Evolutionary conservation across 2,329 filamentous ascomycete species (phyloP).

Genomic region (Ascochyta pisi): DNA sequence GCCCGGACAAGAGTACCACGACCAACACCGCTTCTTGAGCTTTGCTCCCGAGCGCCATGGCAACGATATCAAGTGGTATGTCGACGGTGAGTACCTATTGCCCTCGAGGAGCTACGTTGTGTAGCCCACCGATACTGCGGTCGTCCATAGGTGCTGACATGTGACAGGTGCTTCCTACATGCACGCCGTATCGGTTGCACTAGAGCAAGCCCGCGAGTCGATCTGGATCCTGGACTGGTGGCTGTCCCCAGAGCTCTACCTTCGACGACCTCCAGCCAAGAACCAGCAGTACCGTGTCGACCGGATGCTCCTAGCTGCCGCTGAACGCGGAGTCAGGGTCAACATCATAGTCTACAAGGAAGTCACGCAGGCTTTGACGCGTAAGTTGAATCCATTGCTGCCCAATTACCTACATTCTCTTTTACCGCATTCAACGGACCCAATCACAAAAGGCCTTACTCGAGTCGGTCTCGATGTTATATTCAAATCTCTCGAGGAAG

Average conservation of each 20-base stretch:
- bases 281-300: slow-evolving; percentile 87
- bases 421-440: slow-evolving; percentile 50
- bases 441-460: slow-evolving; percentile 50
- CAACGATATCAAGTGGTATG: slow-evolving; percentile 83
- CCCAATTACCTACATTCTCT: slow-evolving; percentile 55
- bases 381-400: slow-evolving; percentile 63
- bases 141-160: neutral
- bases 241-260: slow-evolving; percentile 86
- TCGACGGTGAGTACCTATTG: slow-evolving; percentile 63
- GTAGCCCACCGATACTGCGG: neutral
- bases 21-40: slow-evolving; percentile 61
- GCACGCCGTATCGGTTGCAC: slow-evolving; percentile 79
- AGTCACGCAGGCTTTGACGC: slow-evolving; percentile 74
- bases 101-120: too few relatives aligned
- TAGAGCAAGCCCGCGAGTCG: slow-evolving; percentile 77
- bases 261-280: slow-evolving; percentile 79
- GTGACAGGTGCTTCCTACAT: slow-evolving; percentile 63
- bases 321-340: slow-evolving; percentile 82
- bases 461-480: slow-evolving; percentile 52
- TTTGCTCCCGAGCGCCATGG: slow-evolving; percentile 78
- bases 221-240: slow-evolving; percentile 92
- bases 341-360: slow-evolving; percentile 94
- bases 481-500: slow-evolving; percentile 54
- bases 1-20: slow-evolving; percentile 49
- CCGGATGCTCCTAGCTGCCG: slow-evolving; percentile 79